phyloP scores from a whole-genome alignment of 2,329 filamentous ascomycete genomes.

The Atkinsonella hypoxylon region DNA sequence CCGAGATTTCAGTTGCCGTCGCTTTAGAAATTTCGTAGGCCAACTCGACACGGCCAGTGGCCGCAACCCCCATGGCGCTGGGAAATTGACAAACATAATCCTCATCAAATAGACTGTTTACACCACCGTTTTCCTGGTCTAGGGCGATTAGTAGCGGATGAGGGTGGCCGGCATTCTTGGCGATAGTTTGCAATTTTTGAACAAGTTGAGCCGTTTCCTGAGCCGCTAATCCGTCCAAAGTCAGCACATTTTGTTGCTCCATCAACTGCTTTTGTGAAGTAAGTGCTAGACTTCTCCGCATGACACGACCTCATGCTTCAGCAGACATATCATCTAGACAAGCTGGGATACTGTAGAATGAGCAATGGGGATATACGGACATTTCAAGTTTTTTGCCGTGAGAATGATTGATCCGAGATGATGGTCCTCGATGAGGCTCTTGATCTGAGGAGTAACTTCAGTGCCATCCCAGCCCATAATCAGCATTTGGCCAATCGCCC shows the following conservation, averaged over 20 bases:
- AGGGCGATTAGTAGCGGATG: conserved; percentile 82
- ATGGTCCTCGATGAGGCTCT: conserved; percentile 66
- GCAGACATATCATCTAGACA: background rate
- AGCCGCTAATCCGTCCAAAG: conserved; percentile 50
- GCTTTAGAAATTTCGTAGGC: conserved; percentile 87
- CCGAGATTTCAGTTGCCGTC: conserved; percentile 81
- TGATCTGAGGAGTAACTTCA: conserved; percentile 71
- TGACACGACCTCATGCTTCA: background rate
- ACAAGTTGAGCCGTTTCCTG: conserved; percentile 81
- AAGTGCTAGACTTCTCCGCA: background rate
- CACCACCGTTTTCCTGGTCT: conserved; percentile 95
- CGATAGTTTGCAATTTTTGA: conserved; percentile 84
- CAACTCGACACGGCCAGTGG: conserved; percentile 72
- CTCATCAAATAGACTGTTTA: conserved; percentile 93
- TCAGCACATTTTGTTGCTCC: conserved; percentile 5
- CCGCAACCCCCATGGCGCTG: conserved; percentile 93
- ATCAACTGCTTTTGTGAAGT: background rate
- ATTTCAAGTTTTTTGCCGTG: conserved; percentile 76
- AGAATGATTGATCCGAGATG: conserved; percentile 81
- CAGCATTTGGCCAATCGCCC: conserved; percentile 64
- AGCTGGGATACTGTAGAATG: background rate
- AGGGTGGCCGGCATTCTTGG: conserved; percentile 78
- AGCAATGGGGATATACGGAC: conserved; percentile 32
- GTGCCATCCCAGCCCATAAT: conserved; percentile 83
- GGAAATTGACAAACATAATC: conserved; percentile 94